Evolutionary conservation across 371 early-diverging fungal species (phyloP).

Genomic region (Mycotypha africana): DNA sequence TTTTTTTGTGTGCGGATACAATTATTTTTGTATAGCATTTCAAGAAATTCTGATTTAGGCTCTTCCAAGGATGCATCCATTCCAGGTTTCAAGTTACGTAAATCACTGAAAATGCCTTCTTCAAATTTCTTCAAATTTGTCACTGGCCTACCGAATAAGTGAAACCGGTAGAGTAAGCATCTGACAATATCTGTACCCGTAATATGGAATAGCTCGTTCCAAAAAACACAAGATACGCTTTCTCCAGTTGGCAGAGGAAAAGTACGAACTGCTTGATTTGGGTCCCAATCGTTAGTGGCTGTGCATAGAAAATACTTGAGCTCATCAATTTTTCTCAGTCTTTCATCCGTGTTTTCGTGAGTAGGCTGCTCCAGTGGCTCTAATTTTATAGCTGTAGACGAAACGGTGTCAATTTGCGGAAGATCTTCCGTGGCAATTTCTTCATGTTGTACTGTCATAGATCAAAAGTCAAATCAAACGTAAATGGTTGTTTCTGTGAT

Average conservation of each 20-base stretch:
- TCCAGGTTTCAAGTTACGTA: conserved; percentile 97
- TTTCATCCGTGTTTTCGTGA: conserved; percentile 21
- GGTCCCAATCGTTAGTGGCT: conserved; percentile 58
- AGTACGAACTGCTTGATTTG: conserved; percentile 45
- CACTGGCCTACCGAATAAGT: conserved; percentile 88
- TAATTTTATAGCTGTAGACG: no score
- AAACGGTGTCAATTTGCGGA: no score
- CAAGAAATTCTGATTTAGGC: conserved; percentile 96
- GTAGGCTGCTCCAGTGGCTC: no score
- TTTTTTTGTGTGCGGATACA: conserved; percentile 99
- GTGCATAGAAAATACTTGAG: conserved; percentile 54
- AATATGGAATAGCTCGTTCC: conserved; percentile 89
- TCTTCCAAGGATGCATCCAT: conserved; percentile 95
- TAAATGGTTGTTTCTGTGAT: no score
- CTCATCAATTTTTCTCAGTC: conserved; percentile 41
- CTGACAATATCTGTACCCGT: conserved; percentile 99
- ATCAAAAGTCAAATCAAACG: no score
- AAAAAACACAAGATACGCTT: conserved; percentile 84
- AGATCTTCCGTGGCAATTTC: no score
- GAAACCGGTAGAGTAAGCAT: conserved; percentile 90
- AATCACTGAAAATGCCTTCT: conserved; percentile 98
- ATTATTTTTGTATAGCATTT: conserved; percentile 96
- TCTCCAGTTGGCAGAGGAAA: conserved; percentile 83
- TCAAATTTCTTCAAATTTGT: conserved; percentile 97
- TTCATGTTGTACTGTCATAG: no score